A percentile compares a stretch with the other conserved stretches of the same genome.
Evolutionary conservation across 2,329 filamentous ascomycete genomes (phyloP).

Genomic region (Fusarium sp.): DNA sequence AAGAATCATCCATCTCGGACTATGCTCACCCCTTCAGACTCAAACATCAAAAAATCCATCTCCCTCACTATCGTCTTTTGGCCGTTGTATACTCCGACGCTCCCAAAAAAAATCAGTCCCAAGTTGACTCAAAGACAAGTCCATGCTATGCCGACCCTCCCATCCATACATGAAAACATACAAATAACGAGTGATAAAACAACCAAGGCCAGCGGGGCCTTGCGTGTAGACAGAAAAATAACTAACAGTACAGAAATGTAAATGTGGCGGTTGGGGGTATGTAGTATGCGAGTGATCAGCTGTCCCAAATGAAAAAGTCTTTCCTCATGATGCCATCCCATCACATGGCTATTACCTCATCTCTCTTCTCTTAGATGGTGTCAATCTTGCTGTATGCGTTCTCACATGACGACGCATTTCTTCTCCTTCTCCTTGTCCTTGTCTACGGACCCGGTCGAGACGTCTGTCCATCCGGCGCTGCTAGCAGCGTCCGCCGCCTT

Average conservation of each 20-base stretch:
- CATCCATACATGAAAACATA: constrained; percentile 23
- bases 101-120: constrained; percentile 23
- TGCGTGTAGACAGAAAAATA: constrained; percentile 2
- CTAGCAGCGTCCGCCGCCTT: constrained; percentile 57
- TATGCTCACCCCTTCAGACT: background rate
- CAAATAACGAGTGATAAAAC: constrained; percentile 30
- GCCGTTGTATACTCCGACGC: constrained; percentile 30
- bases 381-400: constrained; percentile 2
- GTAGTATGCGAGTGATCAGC: constrained; percentile 33
- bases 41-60: background rate
- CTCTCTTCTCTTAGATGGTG: background rate
- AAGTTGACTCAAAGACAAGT: background rate
- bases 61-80: constrained; percentile 11
- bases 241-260: constrained; percentile 9
- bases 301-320: constrained; percentile 9
- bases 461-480: constrained; percentile 66
- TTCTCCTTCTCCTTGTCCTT: constrained; percentile 59
- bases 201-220: background rate
- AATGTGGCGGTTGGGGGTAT: constrained; percentile 27
- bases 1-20: background rate
- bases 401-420: constrained; percentile 67
- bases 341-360: constrained; percentile 18
- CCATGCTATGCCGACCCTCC: constrained; percentile 26
- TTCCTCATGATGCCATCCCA: constrained; percentile 10
- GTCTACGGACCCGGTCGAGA: constrained; percentile 49